Conservation (phyloP, 805 yeast genomes). For the Schwanniomyces vanrijiae region DNA sequence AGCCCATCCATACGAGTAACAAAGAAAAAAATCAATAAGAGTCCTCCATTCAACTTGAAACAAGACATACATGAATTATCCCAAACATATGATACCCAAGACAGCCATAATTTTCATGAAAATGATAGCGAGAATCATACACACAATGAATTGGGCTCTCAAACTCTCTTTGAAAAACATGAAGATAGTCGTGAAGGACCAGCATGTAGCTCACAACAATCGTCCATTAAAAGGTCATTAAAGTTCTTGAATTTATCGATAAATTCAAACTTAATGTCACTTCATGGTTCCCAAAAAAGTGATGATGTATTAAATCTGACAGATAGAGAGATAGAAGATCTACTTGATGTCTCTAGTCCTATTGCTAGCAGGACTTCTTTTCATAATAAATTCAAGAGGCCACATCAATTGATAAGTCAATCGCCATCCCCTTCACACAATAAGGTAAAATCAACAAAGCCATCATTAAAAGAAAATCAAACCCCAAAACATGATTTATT, state of each 20-base stretch:
- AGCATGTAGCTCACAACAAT: slow-evolving; percentile 9
- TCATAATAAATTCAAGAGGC: slow-evolving; percentile 40
- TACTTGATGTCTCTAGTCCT: slow-evolving; percentile 15
- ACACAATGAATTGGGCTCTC: not conserved
- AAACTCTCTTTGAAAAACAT: not conserved
- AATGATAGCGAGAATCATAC: not conserved
- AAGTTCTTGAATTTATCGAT: slow-evolving; percentile 42
- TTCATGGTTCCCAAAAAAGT: not conserved
- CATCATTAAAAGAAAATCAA: slow-evolving; percentile 1
- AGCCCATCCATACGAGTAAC: not conserved
- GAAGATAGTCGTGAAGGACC: not conserved
- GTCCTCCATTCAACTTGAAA: slow-evolving; percentile 43
- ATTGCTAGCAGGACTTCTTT: slow-evolving; percentile 11
- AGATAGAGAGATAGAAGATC: slow-evolving; percentile 22
- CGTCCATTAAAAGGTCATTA: slow-evolving; percentile 40
- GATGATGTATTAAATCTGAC: not conserved
- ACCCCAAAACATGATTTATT: slow-evolving; percentile 7
- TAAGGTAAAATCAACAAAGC: slow-evolving; percentile 9
- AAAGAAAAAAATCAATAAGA: slow-evolving; percentile 30
- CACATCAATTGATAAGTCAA: slow-evolving; percentile 44
- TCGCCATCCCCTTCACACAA: slow-evolving; percentile 39
- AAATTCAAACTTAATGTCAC: slow-evolving; percentile 18
- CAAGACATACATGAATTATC: slow-evolving; percentile 16
- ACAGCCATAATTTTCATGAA: not conserved
- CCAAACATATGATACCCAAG: not conserved